Evolutionary conservation across 2,329 filamentous ascomycete genomes (phyloP).

Genomic region (Ophioceras dolichostomum): DNA sequence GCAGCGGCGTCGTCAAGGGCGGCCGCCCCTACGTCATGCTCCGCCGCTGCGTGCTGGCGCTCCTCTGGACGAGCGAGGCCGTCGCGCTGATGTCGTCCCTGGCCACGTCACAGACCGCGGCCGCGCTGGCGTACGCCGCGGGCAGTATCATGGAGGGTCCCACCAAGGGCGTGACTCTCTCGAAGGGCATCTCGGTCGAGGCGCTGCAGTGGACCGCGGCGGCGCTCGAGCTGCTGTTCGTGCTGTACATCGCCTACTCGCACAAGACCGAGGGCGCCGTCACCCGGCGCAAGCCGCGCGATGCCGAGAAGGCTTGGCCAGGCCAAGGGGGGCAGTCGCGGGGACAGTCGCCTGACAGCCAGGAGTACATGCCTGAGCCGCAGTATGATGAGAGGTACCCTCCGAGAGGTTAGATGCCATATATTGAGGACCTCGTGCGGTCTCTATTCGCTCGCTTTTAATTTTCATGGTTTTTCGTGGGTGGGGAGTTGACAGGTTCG

Average conservation of each 20-base stretch:
- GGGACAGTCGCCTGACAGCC: too few relatives aligned
- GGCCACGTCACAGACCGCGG: background rate
- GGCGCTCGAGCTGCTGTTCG: background rate
- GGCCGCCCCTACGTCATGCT: background rate
- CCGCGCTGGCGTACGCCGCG: slow-evolving; percentile 2
- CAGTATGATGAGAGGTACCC: too few relatives aligned
- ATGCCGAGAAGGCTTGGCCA: too few relatives aligned
- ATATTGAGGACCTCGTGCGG: too few relatives aligned
- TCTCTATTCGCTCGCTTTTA: too few relatives aligned
- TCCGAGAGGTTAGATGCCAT: too few relatives aligned
- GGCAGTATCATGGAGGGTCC: background rate
- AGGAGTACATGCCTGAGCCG: too few relatives aligned
- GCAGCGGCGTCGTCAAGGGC: background rate
- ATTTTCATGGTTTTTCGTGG: too few relatives aligned
- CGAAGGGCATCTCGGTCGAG: background rate
- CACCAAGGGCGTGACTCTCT: background rate
- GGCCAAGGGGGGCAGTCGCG: too few relatives aligned
- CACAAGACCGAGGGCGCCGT: background rate
- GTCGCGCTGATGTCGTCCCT: background rate
- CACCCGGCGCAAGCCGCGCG: too few relatives aligned
- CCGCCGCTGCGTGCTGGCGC: background rate
- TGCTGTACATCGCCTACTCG: background rate
- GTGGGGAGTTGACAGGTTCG: too few relatives aligned
- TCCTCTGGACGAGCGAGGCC: slow-evolving; percentile 1
- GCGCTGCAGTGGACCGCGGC: slow-evolving; percentile 1